These are phyloP conservation scores for Phytophthora agathidicida DNA, from an alignment of 352 stramenopile genomes.

Conservation along the genomic window DNA sequence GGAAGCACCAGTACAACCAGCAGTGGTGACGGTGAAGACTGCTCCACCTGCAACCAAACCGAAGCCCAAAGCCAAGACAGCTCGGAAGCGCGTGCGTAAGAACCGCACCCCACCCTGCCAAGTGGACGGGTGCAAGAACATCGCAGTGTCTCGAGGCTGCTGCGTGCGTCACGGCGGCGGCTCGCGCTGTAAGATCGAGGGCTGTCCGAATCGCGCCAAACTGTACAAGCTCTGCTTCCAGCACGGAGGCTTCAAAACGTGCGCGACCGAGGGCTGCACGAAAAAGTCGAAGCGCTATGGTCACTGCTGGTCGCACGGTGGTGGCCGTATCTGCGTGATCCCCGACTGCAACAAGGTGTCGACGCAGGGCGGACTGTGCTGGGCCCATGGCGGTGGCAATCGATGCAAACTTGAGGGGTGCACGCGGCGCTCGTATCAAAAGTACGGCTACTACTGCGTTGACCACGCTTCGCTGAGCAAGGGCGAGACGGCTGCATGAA, in stretches of 20 bases:
- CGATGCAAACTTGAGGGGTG: constrained; percentile 27
- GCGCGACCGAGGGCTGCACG: constrained; percentile 57
- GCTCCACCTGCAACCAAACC: neutral
- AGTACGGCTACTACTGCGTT: constrained; percentile 36
- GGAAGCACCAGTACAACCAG: constrained; percentile 7
- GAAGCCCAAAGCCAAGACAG: constrained; percentile 9
- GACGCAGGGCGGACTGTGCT: constrained; percentile 32
- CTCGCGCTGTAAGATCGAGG: constrained; percentile 45
- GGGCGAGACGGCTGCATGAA: constrained; percentile 1
- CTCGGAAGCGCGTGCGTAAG: constrained; percentile 36
- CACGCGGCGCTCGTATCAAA: constrained; percentile 27
- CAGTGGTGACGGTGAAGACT: neutral
- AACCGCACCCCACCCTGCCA: constrained; percentile 60
- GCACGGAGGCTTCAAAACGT: constrained; percentile 56
- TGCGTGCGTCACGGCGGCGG: constrained; percentile 63
- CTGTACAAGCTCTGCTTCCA: constrained; percentile 33
- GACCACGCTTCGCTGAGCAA: constrained; percentile 40
- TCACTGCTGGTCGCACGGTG: constrained; percentile 75
- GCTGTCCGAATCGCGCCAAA: constrained; percentile 32
- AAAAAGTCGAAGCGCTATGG: constrained; percentile 71
- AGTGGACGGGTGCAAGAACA: constrained; percentile 68
- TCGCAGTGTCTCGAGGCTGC: constrained; percentile 53
- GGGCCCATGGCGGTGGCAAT: constrained; percentile 30
- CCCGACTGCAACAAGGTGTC: constrained; percentile 61
- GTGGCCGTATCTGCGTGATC: constrained; percentile 62